Base-by-base conservation (phyloP, 2,329 filamentous ascomycete species). In the Exutisphaerella laricina region DNA sequence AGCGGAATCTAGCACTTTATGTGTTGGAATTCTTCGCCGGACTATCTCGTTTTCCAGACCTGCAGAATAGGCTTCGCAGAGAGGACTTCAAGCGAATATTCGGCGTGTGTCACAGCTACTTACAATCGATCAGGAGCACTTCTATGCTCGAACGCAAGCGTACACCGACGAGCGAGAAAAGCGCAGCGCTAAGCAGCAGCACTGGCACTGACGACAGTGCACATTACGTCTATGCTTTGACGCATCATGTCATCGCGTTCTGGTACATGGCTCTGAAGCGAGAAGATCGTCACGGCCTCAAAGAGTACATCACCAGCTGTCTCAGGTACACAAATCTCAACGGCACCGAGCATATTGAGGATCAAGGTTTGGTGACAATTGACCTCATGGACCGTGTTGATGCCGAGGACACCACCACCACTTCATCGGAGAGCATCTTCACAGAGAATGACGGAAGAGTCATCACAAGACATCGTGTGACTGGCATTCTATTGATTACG, bases 61-160 rank as follows among this genome's bases (percentile, higher is more conserved):
- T 63, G 18, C 52, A 55, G 33, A 39, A 53, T 36, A 35, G 48
- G 21, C 39, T 55, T 14, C 45, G 86, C 39, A 84, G 94, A 55
- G 88, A 95, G 30, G 89, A 97, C 58, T 96, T 90, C 64, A 85
- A 87, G 49, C 88, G 87, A 41, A 86, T 97, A 1, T 97, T 98
- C 62, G 92, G 86, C 7, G 94, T 98, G 34, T 96, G 88, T 59
- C 88, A 95, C 63, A 82, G 88, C 39, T 97, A 96, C 61, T 72
- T 98, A 28, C 87, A 97, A 56, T 90, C 89, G 47, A 87, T 89
- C 1, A 76, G 88, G 50, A 58, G 57, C 35, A 86, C 48, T 3
- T 49, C 53, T 6, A 39, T 45, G 14, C 41, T 53, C 3, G 53
- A 57, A 28, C 47, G 54, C 8, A 55, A 51, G 23, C 46, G 46